Evolutionary conservation across 2,329 filamentous ascomycete genomes (phyloP), one percentile per base, ranked within the genome.

Genomic region (Diaporthe citriasiana): DNA sequence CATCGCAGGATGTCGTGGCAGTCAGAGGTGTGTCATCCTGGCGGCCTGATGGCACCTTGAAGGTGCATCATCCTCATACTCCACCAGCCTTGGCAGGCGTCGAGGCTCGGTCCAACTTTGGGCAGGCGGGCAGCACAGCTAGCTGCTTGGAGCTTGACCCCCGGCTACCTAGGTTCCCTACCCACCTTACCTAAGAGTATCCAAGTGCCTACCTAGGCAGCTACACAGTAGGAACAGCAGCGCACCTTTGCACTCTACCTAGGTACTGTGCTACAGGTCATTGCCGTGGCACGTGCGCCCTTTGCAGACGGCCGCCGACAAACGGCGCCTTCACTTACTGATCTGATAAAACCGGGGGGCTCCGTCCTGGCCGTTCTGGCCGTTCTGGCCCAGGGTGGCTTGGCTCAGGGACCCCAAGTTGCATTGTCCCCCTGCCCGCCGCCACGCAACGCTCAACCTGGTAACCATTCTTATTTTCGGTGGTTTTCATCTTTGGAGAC

Each of bases 1-100:
- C 76, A 78, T 76, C 56, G 75, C 27, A 33, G 73, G 77, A 79
- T 73, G 42, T 66, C 51, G 63, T 66, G 63, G 63, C 45, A 66
- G 45, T 72, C 68, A 55, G 45, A 69, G 42, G 66, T 71, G 56
- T 63, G 13, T 63, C 70, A 40, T 38, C 45, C 19, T 30, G 56
- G 27, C 38, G 47, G 59, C 35, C 22, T 66, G 33, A 59, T 72
- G n/a, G n/a, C n/a, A 55, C 38, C 30, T 47, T 17, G 35, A 22
- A 12, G 50, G 63, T 40, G 63, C 63, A 66, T 66, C 45, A 66
- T 66, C 63, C 45, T 66, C 30, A 40, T 15, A 66, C 60, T 66
- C 60, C 60, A 51, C 60, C 60, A 66, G 60, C 42, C 60, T 66
- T 66, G 60, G 60, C 60, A 51, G 13, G 50, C 30, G 25, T 33